Evolutionary conservation across 2,329 filamentous ascomycete species (phyloP).

Genomic region (Fusarium nisikadoi): DNA sequence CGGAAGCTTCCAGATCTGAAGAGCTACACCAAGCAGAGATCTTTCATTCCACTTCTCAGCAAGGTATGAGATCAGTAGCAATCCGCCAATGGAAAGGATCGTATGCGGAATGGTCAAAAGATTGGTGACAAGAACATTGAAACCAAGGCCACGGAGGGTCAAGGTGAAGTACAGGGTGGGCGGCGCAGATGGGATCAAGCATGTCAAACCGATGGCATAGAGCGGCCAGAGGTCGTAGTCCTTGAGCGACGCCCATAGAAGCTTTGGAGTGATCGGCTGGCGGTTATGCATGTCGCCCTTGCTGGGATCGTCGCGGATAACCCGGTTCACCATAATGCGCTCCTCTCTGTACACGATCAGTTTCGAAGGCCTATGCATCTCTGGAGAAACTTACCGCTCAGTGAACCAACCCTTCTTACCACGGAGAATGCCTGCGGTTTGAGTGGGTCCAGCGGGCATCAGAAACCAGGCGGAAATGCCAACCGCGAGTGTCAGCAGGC

Average conservation of each 20-base stretch:
- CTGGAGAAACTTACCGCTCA: neutral
- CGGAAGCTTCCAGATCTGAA: neutral
- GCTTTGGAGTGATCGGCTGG: neutral
- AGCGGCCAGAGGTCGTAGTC: neutral
- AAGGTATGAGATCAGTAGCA: neutral
- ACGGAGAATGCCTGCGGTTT: neutral
- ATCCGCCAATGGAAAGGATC: neutral
- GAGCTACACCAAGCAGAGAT: neutral
- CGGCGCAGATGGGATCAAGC: neutral
- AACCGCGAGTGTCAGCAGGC: neutral
- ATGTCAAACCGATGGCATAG: neutral
- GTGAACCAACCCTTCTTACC: neutral
- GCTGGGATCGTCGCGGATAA: neutral
- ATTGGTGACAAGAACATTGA: neutral
- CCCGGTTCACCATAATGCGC: neutral
- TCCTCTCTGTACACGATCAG: neutral
- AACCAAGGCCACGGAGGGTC: neutral
- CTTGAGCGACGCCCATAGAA: neutral
- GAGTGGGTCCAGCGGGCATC: neutral
- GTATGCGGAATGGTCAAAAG: neutral
- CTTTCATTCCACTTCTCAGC: neutral
- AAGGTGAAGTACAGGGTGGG: neutral
- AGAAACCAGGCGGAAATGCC: neutral
- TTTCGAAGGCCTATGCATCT: fast-evolving
- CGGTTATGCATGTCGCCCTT: neutral